Conservation (phyloP, 2,329 filamentous ascomycete genomes). For the Botrytis aclada region DNA sequence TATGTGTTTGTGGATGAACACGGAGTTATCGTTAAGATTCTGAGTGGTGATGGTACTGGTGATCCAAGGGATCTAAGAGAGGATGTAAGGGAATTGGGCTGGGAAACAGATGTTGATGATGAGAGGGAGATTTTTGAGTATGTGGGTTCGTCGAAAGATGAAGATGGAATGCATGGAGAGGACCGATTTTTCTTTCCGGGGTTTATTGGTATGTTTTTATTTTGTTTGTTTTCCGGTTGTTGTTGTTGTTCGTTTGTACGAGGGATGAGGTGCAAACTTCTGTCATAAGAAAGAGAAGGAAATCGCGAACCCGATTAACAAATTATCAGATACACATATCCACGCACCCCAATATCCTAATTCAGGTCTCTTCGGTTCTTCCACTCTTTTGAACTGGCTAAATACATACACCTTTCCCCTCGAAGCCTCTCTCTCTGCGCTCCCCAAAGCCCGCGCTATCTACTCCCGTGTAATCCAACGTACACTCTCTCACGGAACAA, state of each 20-base stretch:
- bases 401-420: constrained; percentile 93
- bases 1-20: constrained; percentile 50
- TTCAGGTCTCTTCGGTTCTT: constrained; percentile 87
- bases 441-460: constrained; percentile 61
- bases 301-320: constrained; percentile 1
- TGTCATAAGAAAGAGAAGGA: not conserved
- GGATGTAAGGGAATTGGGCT: constrained; percentile 36
- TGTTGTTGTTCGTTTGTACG: not conserved
- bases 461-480: constrained; percentile 76
- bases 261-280: not conserved
- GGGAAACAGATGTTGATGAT: constrained; percentile 32
- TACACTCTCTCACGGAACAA: constrained; percentile 87
- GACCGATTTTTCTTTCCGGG: constrained; percentile 80
- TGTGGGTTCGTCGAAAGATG: constrained; percentile 24
- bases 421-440: constrained; percentile 69
- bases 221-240: not conserved
- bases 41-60: constrained; percentile 32
- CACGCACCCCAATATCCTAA: constrained; percentile 96
- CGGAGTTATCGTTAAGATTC: constrained; percentile 47
- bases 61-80: constrained; percentile 30
- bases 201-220: constrained; percentile 60
- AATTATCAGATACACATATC: constrained; percentile 76
- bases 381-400: constrained; percentile 90
- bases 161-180: constrained; percentile 40
- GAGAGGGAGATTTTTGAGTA: constrained; percentile 20